Percentiles rank a stretch among this genome's conserved stretches.
These are phyloP conservation scores for Pseudogymnoascus sp. DNA, from an alignment of 2,329 filamentous ascomycete species.

Conservation along the genomic window DNA sequence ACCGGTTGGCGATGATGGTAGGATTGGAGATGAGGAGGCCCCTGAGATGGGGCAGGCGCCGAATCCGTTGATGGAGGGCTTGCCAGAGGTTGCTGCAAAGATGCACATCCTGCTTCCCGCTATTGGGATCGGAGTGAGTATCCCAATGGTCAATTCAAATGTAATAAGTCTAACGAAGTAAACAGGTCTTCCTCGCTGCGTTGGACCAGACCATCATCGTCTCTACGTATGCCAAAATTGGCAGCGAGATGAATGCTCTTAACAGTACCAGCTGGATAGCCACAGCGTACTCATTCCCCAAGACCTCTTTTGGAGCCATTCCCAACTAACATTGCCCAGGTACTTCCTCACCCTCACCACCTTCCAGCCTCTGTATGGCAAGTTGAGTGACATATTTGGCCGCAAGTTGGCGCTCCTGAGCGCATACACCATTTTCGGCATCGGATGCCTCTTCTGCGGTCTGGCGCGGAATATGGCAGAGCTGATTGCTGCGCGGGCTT, in stretches of 20 bases:
- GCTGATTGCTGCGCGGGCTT: conserved; percentile 52
- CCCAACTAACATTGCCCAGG: conserved; percentile 26
- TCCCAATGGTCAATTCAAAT: not conserved
- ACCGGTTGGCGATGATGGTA: conserved; percentile 26
- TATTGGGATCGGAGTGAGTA: conserved; percentile 49
- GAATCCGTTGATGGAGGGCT: conserved; percentile 22
- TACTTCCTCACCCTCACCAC: conserved; percentile 68
- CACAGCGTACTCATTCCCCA: conserved; percentile 34
- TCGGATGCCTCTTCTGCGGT: conserved; percentile 55
- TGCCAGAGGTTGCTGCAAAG: conserved; percentile 29
- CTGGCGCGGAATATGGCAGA: conserved; percentile 55
- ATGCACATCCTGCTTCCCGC: conserved; percentile 53
- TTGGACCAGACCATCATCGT: conserved; percentile 71
- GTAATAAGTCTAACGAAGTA: not conserved
- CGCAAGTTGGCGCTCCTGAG: conserved; percentile 58
- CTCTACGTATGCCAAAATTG: conserved; percentile 69
- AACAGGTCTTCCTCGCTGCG: conserved; percentile 60
- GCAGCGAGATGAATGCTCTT: conserved; percentile 63
- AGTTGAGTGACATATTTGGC: conserved; percentile 62
- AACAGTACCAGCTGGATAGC: conserved; percentile 71
- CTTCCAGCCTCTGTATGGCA: conserved; percentile 67
- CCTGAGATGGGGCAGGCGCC: conserved; percentile 14
- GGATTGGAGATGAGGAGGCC: conserved; percentile 15
- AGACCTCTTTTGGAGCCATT: not conserved
- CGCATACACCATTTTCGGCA: conserved; percentile 53